These are phyloP conservation scores for Rossbeevera mucosa DNA, from an alignment of 768 basidiomycete genomes.

Conservation along the genomic window DNA sequence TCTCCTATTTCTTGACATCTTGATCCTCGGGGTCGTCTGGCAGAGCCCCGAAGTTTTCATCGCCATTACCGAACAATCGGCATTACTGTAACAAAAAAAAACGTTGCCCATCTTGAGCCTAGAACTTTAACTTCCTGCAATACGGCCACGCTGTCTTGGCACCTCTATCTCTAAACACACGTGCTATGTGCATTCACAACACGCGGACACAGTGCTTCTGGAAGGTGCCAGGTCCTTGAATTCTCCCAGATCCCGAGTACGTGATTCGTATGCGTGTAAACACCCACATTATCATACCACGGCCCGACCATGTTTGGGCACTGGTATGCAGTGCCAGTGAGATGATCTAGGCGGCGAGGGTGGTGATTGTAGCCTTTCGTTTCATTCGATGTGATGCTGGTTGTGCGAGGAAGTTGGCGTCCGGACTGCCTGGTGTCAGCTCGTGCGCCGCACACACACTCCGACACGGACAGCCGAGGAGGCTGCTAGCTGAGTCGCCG, in stretches of 20 bases:
- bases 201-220: neutral
- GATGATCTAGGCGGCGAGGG: neutral
- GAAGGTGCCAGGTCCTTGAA: neutral
- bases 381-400: neutral
- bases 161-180: neutral
- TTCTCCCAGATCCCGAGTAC: neutral
- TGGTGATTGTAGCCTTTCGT: neutral
- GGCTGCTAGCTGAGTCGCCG: neutral
- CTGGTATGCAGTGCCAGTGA: neutral
- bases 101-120: neutral
- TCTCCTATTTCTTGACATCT: neutral
- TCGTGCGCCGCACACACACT: neutral
- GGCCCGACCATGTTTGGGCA: neutral
- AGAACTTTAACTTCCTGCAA: neutral
- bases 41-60: neutral
- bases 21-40: neutral
- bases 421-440: neutral
- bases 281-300: neutral
- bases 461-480: neutral
- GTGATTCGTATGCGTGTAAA: neutral
- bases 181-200: neutral
- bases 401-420: neutral
- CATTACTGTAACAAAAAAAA: neutral
- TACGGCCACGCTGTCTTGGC: neutral
- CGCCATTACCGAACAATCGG: neutral